Conservation (phyloP, 2,329 filamentous ascomycete species). For the Ophiostoma sp. region DNA sequence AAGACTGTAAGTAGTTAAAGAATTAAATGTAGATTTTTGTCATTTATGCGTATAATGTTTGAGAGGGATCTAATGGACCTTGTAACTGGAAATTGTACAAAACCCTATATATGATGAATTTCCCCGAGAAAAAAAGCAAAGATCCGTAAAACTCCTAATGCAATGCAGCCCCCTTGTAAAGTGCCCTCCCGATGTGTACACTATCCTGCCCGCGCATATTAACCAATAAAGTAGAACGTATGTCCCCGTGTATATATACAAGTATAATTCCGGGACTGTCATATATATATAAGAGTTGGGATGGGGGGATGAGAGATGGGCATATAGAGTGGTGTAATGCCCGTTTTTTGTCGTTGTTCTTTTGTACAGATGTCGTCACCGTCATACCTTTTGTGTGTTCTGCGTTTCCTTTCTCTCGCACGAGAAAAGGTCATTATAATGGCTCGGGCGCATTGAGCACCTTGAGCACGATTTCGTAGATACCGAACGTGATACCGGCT, state of each 20-base stretch:
- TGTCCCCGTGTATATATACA: neutral
- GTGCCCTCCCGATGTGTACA: neutral
- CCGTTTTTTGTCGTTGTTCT: neutral
- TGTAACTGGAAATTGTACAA: neutral
- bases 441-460: conserved; percentile 28
- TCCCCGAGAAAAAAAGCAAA: neutral
- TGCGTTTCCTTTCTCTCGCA: neutral
- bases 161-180: conserved; percentile 14
- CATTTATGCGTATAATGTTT: neutral
- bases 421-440: neutral
- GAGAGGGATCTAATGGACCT: conserved; percentile 18
- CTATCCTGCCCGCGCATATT: neutral
- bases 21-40: neutral
- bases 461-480: conserved; percentile 56
- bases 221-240: neutral
- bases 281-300: neutral
- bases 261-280: neutral
- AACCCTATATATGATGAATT: neutral
- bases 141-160: conserved; percentile 13
- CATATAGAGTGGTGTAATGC: neutral
- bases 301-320: neutral
- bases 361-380: conserved; percentile 14
- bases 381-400: neutral
- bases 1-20: neutral
- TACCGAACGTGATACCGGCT: conserved; percentile 95